Evolutionary conservation across 2,329 filamentous ascomycete species (phyloP).

Genomic region (Talaromyces sp.): DNA sequence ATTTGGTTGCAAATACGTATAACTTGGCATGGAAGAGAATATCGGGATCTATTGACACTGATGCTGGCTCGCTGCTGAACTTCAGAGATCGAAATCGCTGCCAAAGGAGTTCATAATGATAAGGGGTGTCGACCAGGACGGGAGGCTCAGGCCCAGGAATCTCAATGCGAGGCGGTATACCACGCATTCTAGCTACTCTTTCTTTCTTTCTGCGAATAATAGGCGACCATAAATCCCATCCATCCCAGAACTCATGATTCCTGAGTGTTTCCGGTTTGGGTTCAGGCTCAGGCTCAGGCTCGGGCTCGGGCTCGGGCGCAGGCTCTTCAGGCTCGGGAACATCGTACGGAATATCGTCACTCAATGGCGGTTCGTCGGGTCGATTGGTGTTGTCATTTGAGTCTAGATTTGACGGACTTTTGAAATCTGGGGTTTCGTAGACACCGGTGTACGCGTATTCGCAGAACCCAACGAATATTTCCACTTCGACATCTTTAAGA

Average conservation of each 20-base stretch:
- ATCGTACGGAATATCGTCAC: background rate
- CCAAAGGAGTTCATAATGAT: too few species aligned
- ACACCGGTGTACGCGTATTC: background rate
- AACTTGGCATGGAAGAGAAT: constrained; percentile 10
- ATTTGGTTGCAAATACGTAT: constrained; percentile 13
- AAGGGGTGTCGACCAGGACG: too few species aligned
- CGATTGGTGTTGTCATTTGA: background rate
- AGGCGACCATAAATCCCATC: constrained; percentile 10
- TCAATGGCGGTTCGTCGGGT: too few species aligned
- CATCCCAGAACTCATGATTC: constrained; percentile 7
- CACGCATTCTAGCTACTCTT: constrained; percentile 40
- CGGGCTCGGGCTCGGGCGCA: constrained; percentile 22
- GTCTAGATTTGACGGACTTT: background rate
- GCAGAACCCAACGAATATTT: background rate
- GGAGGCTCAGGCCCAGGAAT: constrained; percentile 44
- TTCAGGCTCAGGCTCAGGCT: constrained; percentile 21
- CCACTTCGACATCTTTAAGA: constrained; percentile 22
- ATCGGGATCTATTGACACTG: background rate
- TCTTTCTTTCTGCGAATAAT: constrained; percentile 24
- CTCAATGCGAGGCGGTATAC: constrained; percentile 15
- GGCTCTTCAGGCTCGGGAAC: constrained; percentile 23
- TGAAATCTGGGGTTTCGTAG: background rate
- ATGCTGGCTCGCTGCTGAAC: constrained; percentile 10
- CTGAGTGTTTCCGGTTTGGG: background rate
- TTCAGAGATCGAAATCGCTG: background rate